Conservation (phyloP, 192 early-diverging fungal genomes). For the Martensiomyces pterosporus region DNA sequence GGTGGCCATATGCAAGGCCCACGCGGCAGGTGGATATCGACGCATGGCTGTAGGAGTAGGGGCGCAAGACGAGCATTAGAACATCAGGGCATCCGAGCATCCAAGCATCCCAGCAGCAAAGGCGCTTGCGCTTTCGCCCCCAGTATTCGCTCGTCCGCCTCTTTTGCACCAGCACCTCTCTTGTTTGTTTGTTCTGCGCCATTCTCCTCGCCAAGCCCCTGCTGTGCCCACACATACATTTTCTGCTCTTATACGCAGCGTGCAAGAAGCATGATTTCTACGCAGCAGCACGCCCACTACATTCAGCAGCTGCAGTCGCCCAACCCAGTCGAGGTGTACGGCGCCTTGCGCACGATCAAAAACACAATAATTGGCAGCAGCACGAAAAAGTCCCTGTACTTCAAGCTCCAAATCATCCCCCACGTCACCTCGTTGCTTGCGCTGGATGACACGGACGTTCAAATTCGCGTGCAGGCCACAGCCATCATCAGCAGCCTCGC, state of each 20-base stretch:
- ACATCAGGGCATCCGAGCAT: no score
- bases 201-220: no score
- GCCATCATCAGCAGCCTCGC: conserved; percentile 41
- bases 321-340: conserved; percentile 40
- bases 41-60: no score
- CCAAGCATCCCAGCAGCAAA: no score
- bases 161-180: no score
- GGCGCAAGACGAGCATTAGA: no score
- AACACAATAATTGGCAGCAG: conserved; percentile 49
- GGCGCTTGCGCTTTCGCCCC: no score
- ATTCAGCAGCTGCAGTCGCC: conserved; percentile 41
- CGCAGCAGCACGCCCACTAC: conserved; percentile 13
- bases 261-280: conserved; percentile 15
- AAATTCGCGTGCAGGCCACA: conserved; percentile 41
- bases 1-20: no score
- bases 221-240: no score
- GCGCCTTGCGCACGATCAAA: conserved; percentile 41
- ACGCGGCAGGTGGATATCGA: no score
- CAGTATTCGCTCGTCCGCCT: no score
- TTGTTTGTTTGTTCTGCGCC: no score
- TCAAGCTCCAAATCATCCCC: conserved; percentile 31
- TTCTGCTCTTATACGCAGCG: neutral
- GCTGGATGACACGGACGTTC: conserved; percentile 26
- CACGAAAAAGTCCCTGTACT: conserved; percentile 41
- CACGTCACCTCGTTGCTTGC: conserved; percentile 31